Conservation (phyloP, 257 asterid species). For the Ilex asprella region DNA sequence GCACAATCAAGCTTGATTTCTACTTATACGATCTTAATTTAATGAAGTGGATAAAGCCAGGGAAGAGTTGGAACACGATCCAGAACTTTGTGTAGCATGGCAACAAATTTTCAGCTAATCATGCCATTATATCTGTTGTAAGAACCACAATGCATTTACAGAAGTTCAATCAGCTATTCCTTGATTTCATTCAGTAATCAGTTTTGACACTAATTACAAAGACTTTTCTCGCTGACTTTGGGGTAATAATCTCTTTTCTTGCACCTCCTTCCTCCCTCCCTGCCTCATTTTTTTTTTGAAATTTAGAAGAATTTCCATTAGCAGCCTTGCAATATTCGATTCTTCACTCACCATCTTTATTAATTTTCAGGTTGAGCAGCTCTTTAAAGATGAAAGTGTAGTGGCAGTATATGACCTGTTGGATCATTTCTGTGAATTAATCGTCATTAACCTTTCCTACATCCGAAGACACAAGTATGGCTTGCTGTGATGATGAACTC, state of each 20-base stretch:
- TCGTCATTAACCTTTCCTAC: constrained; percentile 43
- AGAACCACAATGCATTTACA: no score
- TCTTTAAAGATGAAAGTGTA: constrained; percentile 45
- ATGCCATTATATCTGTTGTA: no score
- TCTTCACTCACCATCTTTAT: neutral
- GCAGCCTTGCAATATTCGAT: neutral
- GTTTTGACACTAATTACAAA: no score
- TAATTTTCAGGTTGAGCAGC: constrained; percentile 60
- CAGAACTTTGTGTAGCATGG: no score
- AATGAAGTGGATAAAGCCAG: no score
- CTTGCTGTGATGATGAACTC: neutral
- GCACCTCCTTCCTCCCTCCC: neutral
- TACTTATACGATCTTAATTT: no score
- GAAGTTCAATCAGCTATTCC: no score
- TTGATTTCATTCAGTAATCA: neutral
- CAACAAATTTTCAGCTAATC: no score
- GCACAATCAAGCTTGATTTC: no score
- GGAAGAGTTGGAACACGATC: no score
- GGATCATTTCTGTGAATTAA: constrained; percentile 51
- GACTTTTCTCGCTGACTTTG: no score
- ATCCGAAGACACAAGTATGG: constrained; percentile 57
- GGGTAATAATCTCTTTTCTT: neutral
- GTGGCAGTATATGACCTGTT: constrained; percentile 53
- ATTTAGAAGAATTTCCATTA: neutral
- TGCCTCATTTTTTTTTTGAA: neutral